These are phyloP conservation scores for Xylaria sp. DNA, from an alignment of 2,329 filamentous ascomycete genomes.

Conservation along the genomic window DNA sequence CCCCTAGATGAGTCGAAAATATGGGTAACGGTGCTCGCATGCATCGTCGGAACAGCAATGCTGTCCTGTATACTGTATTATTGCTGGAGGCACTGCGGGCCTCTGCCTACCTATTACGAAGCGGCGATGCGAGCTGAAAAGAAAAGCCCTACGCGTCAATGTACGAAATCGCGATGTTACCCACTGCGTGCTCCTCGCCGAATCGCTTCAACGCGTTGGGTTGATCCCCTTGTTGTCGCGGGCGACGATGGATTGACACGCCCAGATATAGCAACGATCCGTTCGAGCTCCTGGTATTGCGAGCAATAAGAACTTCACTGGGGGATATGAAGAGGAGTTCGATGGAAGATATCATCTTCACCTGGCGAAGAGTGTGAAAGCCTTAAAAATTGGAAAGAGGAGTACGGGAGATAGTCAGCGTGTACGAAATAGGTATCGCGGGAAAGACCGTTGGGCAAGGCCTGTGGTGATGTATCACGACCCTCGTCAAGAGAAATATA, in stretches of 20 bases:
- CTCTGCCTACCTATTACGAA: constrained; percentile 33
- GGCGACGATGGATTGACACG: constrained; percentile 2
- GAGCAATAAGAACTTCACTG: neutral
- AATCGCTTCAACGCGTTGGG: neutral
- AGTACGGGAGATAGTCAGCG: neutral
- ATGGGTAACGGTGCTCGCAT: constrained; percentile 19
- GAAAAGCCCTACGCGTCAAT: neutral
- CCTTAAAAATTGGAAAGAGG: neutral
- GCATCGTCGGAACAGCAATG: constrained; percentile 17
- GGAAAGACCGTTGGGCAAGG: neutral
- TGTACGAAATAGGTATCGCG: neutral
- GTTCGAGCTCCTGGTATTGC: neutral
- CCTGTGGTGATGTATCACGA: neutral
- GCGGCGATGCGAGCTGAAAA: constrained; percentile 12
- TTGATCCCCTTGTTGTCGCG: neutral
- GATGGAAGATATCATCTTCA: neutral
- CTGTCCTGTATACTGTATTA: constrained; percentile 21
- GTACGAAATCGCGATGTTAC: neutral
- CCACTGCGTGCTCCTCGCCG: neutral
- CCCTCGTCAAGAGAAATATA: neutral
- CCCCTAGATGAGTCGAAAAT: constrained; percentile 10
- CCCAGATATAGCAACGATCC: constrained; percentile 1
- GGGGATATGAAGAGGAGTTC: neutral
- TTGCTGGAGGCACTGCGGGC: constrained; percentile 27
- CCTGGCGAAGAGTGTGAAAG: neutral